Percentiles rank a stretch among this genome's conserved stretches.
Conservation (phyloP, 331 rosid species). For the Ulmus americana region DNA sequence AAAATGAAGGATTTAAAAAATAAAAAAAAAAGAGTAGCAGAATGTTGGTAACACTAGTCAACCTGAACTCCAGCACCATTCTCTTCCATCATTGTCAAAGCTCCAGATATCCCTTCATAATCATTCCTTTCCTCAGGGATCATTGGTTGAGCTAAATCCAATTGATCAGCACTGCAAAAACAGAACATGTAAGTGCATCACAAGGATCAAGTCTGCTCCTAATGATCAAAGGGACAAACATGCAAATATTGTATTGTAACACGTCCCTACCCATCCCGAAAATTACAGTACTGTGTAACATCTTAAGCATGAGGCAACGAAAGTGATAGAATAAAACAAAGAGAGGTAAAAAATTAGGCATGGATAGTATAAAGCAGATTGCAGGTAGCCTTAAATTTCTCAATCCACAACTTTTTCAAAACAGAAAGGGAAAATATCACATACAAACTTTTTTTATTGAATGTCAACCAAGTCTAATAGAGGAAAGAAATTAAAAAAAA, state of each 20-base stretch:
- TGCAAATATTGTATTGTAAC: not conserved
- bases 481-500: no score
- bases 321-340: no score
- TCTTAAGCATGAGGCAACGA: not conserved
- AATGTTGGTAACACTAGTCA: not conserved
- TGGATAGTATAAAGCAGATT: no score
- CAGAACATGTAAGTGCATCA: constrained; percentile 13
- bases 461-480: no score
- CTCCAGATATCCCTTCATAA: constrained; percentile 40
- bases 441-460: no score
- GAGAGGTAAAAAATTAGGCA: no score
- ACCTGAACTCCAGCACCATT: constrained; percentile 40
- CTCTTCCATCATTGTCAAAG: constrained; percentile 31
- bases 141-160: constrained; percentile 27
- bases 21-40: not conserved
- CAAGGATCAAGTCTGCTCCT: constrained; percentile 1
- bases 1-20: not conserved
- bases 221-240: constrained; percentile 12
- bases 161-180: constrained; percentile 36
- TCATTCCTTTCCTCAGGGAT: constrained; percentile 37
- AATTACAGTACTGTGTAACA: constrained; percentile 1
- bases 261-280: not conserved
- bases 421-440: no score
- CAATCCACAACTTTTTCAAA: no score
- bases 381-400: no score